Base-by-base conservation (phyloP, 1,284 basidiomycete genomes). In the Fomitopsis schrenkii region DNA sequence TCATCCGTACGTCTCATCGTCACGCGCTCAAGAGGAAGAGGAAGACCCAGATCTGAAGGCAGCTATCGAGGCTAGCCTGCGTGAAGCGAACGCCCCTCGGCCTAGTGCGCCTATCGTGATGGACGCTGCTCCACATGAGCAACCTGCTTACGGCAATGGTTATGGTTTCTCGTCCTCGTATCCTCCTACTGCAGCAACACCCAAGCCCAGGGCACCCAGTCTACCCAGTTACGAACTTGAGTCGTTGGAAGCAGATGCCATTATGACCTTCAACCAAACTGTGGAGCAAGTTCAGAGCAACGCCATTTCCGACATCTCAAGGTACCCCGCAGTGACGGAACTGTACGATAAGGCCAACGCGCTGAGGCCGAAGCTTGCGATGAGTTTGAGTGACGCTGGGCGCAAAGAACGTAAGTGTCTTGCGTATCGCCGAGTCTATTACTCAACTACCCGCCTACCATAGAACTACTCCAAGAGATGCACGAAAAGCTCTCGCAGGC, bases 41-140 rank as follows among this genome's bases (percentile, higher is more conserved):
- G 92, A 98, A 26, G 97, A 99, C 72, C 92, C 94, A 10, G 95
- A 99, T 66, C 79, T 99, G 26, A 87, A 84, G 59, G 93, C 97
- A 14, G 97, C 97, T 0, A 99, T 99, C 62, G 96, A 98, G 70
- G 97, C 97, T 0, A 95, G 93, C 71, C 75, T 99, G 66, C 83
- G 88, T 12, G 97, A 99, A 70, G 88, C 88, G 33, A 89, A 86
- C 63, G 87, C 89, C 8, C 89, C 90, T 0, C 85, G 81, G 62
- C 88, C 94, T 1, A 93, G 90, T 68, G 93, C 93, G 0, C 93
- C 93, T 1, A 70, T 83, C 3, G 85, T 80, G 10, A 70, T 83
- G 3, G 83, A 88, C 57, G 83, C 84, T 7, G 77, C 84, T 33
- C 74, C 79, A 15, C 69, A 72, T 2, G 83, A 85, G 59, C 74